Evolutionary conservation across 257 asterid genomes (phyloP).

Genomic region (Penstemon barbatus): DNA sequence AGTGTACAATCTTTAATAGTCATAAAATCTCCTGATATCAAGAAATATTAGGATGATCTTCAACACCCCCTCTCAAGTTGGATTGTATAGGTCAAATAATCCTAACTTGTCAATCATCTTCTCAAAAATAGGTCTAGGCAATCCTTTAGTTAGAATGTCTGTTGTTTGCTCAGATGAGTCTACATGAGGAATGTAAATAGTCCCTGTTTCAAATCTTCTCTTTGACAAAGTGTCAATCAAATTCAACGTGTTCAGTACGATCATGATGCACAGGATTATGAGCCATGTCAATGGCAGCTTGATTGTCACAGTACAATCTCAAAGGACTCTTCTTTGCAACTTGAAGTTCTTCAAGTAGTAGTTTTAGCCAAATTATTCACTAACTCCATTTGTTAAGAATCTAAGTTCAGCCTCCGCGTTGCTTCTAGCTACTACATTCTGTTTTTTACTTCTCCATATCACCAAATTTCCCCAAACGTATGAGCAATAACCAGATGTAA

Average conservation of each 20-base stretch:
- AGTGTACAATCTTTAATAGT: no score
- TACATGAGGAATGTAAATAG: background rate
- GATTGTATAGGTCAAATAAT: background rate
- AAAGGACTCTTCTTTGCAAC: no score
- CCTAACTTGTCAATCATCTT: conserved; percentile 1
- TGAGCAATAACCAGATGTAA: background rate
- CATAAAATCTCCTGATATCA: no score
- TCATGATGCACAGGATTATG: background rate
- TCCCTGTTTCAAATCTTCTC: background rate
- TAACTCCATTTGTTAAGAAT: background rate
- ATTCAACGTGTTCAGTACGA: background rate
- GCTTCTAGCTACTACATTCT: background rate
- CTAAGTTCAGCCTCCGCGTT: background rate
- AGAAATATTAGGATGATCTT: background rate
- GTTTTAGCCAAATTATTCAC: no score
- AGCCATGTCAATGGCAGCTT: background rate
- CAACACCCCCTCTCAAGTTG: background rate
- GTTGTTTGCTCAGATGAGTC: background rate
- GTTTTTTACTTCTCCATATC: background rate
- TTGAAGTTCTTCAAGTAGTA: no score
- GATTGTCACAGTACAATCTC: background rate
- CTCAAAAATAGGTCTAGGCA: background rate
- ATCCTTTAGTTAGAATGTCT: conserved; percentile 1
- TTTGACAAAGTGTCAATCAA: background rate
- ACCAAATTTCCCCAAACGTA: background rate